Percentiles rank a stretch among this genome's conserved stretches.
Evolutionary conservation across 768 basidiomycete species (phyloP).

Genomic region (Tricholoma terreum): DNA sequence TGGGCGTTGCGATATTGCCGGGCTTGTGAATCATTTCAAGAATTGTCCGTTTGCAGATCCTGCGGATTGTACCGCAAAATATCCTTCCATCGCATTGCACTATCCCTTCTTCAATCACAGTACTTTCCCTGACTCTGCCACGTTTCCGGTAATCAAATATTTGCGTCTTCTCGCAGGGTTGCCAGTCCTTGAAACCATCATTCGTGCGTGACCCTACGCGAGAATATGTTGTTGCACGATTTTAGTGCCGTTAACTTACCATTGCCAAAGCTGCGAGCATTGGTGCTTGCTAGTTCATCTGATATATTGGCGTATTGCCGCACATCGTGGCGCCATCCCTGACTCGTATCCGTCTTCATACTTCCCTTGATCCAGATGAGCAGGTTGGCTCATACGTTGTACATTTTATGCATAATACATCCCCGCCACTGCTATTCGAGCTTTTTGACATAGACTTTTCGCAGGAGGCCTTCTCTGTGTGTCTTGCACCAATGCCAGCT

Average conservation of each 20-base stretch:
- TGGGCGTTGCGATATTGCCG: slow-evolving; percentile 20
- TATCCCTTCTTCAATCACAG: slow-evolving; percentile 32
- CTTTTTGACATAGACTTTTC: slow-evolving; percentile 26
- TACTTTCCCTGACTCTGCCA: slow-evolving; percentile 32
- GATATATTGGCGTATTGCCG: slow-evolving; percentile 28
- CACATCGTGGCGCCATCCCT: slow-evolving; percentile 33
- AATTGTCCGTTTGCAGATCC: slow-evolving; percentile 33
- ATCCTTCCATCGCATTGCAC: slow-evolving; percentile 31
- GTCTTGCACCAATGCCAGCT: slow-evolving; percentile 29
- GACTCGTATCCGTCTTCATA: slow-evolving; percentile 38
- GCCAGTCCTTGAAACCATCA: slow-evolving; percentile 40
- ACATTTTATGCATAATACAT: slow-evolving; percentile 21
- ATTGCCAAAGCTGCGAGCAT: slow-evolving; percentile 22
- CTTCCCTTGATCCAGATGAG: slow-evolving; percentile 32
- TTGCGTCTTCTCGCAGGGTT: slow-evolving; percentile 35
- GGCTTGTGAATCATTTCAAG: slow-evolving; percentile 27
- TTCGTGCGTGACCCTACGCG: slow-evolving; percentile 30
- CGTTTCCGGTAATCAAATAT: slow-evolving; percentile 12
- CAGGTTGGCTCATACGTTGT: slow-evolving; percentile 22
- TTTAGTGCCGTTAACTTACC: slow-evolving; percentile 19
- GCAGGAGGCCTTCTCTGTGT: slow-evolving; percentile 18
- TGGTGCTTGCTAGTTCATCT: slow-evolving; percentile 28
- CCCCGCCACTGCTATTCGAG: slow-evolving; percentile 27
- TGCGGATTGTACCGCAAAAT: slow-evolving; percentile 33
- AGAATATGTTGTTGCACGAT: slow-evolving; percentile 19